Evolutionary conservation across 2,329 filamentous ascomycete genomes (phyloP).

Genomic region (Botrytis medusae): DNA sequence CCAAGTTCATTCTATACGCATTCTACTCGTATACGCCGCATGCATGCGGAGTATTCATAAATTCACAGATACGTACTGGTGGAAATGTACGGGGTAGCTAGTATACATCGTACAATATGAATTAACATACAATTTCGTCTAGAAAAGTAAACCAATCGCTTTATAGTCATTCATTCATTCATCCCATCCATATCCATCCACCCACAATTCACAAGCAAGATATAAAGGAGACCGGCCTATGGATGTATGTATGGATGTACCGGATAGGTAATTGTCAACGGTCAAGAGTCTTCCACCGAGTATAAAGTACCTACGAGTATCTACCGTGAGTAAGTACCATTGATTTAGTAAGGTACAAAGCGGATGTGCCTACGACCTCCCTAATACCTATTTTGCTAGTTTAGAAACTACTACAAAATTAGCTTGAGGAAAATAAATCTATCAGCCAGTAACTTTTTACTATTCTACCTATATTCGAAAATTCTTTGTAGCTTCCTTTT

Average conservation of each 20-base stretch:
- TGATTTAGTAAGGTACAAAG: not conserved
- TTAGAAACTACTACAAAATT: not conserved
- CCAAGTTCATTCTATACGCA: not conserved
- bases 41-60: not conserved
- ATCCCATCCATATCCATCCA: not conserved
- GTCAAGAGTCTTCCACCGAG: not conserved
- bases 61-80: not conserved
- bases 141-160: not conserved
- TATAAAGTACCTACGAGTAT: not conserved
- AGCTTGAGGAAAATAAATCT: not conserved
- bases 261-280: not conserved
- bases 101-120: not conserved
- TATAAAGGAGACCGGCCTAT: not conserved
- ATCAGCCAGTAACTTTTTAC: not conserved
- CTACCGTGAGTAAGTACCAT: not conserved
- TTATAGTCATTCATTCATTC: not conserved
- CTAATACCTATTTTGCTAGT: not conserved
- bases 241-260: not conserved
- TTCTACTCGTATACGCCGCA: not conserved
- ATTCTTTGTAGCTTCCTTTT: not conserved
- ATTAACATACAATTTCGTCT: not conserved
- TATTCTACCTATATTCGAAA: not conserved
- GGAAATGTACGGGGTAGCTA: not conserved
- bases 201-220: not conserved
- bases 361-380: not conserved